Evolutionary conservation across 768 basidiomycete genomes (phyloP).

Genomic region (Pleurotus ostreatus): DNA sequence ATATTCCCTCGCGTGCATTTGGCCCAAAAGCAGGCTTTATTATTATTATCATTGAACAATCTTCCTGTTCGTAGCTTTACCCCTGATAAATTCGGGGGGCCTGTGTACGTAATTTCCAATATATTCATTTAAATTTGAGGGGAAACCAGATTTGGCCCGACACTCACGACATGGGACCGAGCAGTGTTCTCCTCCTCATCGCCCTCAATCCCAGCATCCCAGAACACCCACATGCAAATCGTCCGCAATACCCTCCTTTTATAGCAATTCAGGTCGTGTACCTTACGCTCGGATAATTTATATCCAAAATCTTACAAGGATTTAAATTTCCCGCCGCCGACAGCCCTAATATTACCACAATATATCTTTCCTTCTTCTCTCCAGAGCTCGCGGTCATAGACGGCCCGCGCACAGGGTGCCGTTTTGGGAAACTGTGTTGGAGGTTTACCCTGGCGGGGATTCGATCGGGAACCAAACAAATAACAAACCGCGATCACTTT

Average conservation of each 20-base stretch:
- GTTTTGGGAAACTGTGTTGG: neutral
- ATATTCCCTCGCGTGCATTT: slow-evolving; percentile 63
- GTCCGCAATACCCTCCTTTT: too few species aligned
- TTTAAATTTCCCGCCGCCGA: slow-evolving; percentile 27
- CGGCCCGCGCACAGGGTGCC: too few species aligned
- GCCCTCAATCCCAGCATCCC: neutral
- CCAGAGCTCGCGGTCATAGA: too few species aligned
- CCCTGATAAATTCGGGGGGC: slow-evolving; percentile 57
- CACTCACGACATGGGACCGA: neutral
- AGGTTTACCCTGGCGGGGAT: slow-evolving; percentile 3
- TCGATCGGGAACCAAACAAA: slow-evolving; percentile 13
- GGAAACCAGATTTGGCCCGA: slow-evolving; percentile 32
- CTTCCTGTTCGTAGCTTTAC: slow-evolving; percentile 45
- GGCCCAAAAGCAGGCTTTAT: slow-evolving; percentile 51
- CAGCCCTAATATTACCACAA: slow-evolving; percentile 11
- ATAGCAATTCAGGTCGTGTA: slow-evolving; percentile 12
- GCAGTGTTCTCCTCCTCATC: neutral
- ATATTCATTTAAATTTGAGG: slow-evolving; percentile 19
- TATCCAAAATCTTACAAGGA: slow-evolving; percentile 16
- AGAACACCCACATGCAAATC: too few species aligned
- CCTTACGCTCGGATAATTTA: slow-evolving; percentile 22
- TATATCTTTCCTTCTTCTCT: slow-evolving; percentile 4
- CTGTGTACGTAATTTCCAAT: slow-evolving; percentile 55
- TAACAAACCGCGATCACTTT: slow-evolving; percentile 15
- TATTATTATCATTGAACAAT: slow-evolving; percentile 53